These are phyloP conservation scores for Volvariella volvacea DNA, from an alignment of 1,284 basidiomycete species.

Conservation along the genomic window DNA sequence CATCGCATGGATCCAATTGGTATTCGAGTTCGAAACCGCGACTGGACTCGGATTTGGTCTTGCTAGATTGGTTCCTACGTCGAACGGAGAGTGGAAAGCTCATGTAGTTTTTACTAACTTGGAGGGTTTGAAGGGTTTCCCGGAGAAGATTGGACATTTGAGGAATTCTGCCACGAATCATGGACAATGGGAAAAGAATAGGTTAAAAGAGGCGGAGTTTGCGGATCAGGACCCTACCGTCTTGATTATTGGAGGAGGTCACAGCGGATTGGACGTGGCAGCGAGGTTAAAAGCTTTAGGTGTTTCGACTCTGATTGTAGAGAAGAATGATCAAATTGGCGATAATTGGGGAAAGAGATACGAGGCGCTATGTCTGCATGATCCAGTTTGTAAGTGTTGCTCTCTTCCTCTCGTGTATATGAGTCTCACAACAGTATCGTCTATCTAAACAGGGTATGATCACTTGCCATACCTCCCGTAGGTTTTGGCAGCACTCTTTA, in stretches of 20 bases:
- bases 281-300: constrained; percentile 44
- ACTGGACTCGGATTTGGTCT: constrained; percentile 8
- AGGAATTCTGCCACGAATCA: constrained; percentile 12
- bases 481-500: constrained; percentile 9
- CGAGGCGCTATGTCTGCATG: constrained; percentile 47
- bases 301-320: constrained; percentile 42
- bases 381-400: constrained; percentile 47
- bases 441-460: constrained; percentile 28
- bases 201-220: constrained; percentile 8
- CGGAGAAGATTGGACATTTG: constrained; percentile 9
- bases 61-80: constrained; percentile 8
- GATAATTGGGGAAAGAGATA: constrained; percentile 48
- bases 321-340: constrained; percentile 40
- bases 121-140: constrained; percentile 10
- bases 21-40: constrained; percentile 11
- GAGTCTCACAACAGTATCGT: background rate
- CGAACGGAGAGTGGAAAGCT: constrained; percentile 11
- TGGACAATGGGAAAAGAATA: constrained; percentile 13
- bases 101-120: constrained; percentile 10
- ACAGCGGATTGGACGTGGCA: constrained; percentile 5
- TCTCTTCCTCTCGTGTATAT: background rate
- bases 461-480: constrained; percentile 43
- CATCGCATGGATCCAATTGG: constrained; percentile 2
- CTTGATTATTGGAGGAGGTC: constrained; percentile 16
- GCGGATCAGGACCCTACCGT: constrained; percentile 13